phyloP scores from a whole-genome alignment of 2,329 filamentous ascomycete genomes.

The Lecanicillium sp. region DNA sequence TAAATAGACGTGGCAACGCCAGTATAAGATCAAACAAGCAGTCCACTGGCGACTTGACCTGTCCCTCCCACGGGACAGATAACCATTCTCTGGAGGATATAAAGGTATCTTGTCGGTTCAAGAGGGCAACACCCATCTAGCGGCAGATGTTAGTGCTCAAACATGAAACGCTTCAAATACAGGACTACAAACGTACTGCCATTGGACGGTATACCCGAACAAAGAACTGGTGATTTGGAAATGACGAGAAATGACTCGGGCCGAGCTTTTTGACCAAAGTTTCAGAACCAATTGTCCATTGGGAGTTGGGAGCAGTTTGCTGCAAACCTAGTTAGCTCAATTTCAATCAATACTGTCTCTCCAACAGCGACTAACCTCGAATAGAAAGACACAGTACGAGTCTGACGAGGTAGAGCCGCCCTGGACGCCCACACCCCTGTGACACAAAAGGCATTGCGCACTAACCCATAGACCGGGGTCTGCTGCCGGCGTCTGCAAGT shows the following conservation, averaged over 20 bases:
- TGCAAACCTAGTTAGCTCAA: conserved; percentile 14
- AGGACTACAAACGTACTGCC: conserved; percentile 33
- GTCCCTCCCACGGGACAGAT: conserved; percentile 41
- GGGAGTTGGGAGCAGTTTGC: conserved; percentile 36
- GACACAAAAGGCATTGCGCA: conserved; percentile 36
- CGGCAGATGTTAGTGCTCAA: not conserved
- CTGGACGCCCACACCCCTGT: conserved; percentile 23
- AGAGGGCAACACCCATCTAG: conserved; percentile 39
- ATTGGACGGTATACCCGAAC: conserved; percentile 45
- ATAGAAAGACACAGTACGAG: conserved; percentile 43
- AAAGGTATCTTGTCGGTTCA: conserved; percentile 42
- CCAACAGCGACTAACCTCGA: conserved; percentile 35
- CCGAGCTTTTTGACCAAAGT: conserved; percentile 33
- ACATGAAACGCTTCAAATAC: not conserved
- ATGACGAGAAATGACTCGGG: conserved; percentile 37
- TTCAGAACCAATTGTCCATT: conserved; percentile 29
- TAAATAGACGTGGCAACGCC: conserved; percentile 38
- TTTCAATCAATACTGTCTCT: conserved; percentile 3
- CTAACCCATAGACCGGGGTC: conserved; percentile 32
- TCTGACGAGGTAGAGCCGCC: conserved; percentile 24
- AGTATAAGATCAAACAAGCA: conserved; percentile 43
- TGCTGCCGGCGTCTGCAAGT: conserved; percentile 26
- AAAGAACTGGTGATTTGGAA: conserved; percentile 52
- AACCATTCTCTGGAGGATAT: conserved; percentile 45
- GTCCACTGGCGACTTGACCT: conserved; percentile 44